These are phyloP conservation scores for Spinacia oleracea DNA, from an alignment of 179 eudicot genomes.

Conservation along the genomic window DNA sequence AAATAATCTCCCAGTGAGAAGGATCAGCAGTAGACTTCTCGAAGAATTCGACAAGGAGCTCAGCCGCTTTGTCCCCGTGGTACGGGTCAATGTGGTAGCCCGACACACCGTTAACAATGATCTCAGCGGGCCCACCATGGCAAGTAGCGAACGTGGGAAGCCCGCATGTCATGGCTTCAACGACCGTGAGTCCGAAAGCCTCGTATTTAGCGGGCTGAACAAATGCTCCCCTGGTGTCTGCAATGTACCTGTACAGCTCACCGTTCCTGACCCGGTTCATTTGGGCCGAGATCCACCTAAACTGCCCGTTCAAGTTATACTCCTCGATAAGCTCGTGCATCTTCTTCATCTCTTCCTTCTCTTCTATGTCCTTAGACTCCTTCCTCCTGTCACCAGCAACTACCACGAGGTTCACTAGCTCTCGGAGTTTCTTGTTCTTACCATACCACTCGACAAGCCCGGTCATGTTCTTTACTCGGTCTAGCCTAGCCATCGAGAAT, in stretches of 20 bases:
- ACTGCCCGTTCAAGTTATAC: conserved; percentile 70
- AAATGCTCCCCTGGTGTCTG: conserved; percentile 79
- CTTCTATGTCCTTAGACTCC: conserved; percentile 84
- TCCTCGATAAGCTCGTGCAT: conserved; percentile 64
- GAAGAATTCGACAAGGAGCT: conserved; percentile 66
- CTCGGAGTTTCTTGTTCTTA: conserved; percentile 60
- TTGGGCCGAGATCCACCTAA: conserved; percentile 89
- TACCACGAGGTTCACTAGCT: conserved; percentile 68
- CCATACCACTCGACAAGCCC: conserved; percentile 82
- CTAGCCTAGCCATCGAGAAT: conserved; percentile 91
- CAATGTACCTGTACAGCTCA: conserved; percentile 80
- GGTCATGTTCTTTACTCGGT: conserved; percentile 72
- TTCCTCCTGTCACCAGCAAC: conserved; percentile 59
- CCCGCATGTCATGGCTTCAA: conserved; percentile 91
- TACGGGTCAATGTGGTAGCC: conserved; percentile 83
- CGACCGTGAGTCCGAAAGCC: conserved; percentile 85
- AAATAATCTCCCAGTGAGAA: conserved; percentile 58
- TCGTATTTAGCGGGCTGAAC: conserved; percentile 86
- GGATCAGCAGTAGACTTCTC: conserved; percentile 61
- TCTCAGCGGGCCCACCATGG: conserved; percentile 99
- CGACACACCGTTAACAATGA: conserved; percentile 71
- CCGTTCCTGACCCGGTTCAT: conserved; percentile 65
- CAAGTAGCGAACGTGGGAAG: conserved; percentile 84
- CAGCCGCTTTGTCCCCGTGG: conserved; percentile 61
- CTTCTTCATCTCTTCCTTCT: conserved; percentile 66